Conservation (phyloP, 2,329 filamentous ascomycete species). For the Colletotrichum sp. region DNA sequence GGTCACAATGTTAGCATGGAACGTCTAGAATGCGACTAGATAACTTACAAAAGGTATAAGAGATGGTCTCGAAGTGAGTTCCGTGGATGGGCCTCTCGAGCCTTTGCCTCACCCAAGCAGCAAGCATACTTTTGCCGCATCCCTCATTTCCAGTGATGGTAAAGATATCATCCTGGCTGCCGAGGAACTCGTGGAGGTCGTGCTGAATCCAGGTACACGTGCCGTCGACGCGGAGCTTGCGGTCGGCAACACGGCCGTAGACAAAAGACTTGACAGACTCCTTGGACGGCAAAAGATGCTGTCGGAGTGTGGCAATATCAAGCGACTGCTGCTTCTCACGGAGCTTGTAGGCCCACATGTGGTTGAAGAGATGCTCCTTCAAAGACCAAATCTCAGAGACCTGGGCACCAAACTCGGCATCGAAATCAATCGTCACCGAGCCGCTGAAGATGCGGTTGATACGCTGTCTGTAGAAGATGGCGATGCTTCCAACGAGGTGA, state of each 20-base stretch:
- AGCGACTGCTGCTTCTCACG: constrained; percentile 25
- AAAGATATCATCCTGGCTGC: constrained; percentile 36
- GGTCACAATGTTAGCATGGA: too few relatives aligned
- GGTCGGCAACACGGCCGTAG: constrained; percentile 41
- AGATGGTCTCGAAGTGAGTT: constrained; percentile 37
- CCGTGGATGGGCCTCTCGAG: constrained; percentile 41
- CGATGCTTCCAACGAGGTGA: constrained; percentile 36
- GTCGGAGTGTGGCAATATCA: constrained; percentile 33
- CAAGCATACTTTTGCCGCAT: constrained; percentile 42
- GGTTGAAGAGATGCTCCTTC: constrained; percentile 35
- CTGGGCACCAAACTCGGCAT: constrained; percentile 37
- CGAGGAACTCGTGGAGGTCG: constrained; percentile 38
- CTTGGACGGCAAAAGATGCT: constrained; percentile 30
- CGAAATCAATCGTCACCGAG: constrained; percentile 37
- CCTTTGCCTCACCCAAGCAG: constrained; percentile 43
- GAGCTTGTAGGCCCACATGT: constrained; percentile 40
- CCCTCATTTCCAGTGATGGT: constrained; percentile 38
- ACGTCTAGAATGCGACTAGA: too few relatives aligned
- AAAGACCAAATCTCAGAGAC: constrained; percentile 38
- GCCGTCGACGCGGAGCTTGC: constrained; percentile 40
- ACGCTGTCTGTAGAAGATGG: constrained; percentile 37
- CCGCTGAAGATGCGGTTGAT: constrained; percentile 33
- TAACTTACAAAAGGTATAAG: constrained; percentile 41
- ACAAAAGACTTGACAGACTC: constrained; percentile 30
- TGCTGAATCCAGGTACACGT: constrained; percentile 44